Evolutionary conservation across 129 eudicot species (phyloP).

Genomic region (Flaveria trinervia): DNA sequence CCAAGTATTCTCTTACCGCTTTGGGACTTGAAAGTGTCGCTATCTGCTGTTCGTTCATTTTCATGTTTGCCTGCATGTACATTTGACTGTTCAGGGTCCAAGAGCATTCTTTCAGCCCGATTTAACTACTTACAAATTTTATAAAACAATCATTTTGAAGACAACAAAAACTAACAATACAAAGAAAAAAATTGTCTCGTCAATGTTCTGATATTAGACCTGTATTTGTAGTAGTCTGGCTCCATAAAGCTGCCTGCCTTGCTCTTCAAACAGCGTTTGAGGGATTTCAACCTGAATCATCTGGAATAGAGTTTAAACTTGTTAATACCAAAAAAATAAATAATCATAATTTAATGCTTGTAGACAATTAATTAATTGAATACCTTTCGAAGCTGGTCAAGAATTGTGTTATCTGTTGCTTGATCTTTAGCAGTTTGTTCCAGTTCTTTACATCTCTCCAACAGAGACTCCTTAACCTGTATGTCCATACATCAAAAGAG

Average conservation of each 20-base stretch:
- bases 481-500: slow-evolving; percentile 3
- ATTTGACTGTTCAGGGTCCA: slow-evolving; percentile 23
- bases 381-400: slow-evolving; percentile 86
- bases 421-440: slow-evolving; percentile 98
- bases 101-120: neutral
- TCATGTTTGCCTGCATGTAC: slow-evolving; percentile 62
- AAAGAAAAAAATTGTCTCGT: neutral
- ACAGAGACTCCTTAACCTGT: slow-evolving; percentile 74
- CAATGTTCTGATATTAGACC: slow-evolving; percentile 40
- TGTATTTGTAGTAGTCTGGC: slow-evolving; percentile 82
- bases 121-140: neutral
- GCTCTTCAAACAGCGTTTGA: slow-evolving; percentile 86
- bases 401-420: slow-evolving; percentile 91
- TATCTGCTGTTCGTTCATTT: slow-evolving; percentile 73
- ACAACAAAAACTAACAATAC: neutral
- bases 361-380: neutral
- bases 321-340: slow-evolving; percentile 10
- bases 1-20: slow-evolving; percentile 80
- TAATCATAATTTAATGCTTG: neutral
- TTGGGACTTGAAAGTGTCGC: slow-evolving; percentile 76
- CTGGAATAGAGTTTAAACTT: slow-evolving; percentile 39
- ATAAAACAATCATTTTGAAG: neutral
- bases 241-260: slow-evolving; percentile 96
- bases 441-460: slow-evolving; percentile 71
- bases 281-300: slow-evolving; percentile 91